Conservation (phyloP, 1,284 basidiomycete species). For the Bjerkandera adusta region DNA sequence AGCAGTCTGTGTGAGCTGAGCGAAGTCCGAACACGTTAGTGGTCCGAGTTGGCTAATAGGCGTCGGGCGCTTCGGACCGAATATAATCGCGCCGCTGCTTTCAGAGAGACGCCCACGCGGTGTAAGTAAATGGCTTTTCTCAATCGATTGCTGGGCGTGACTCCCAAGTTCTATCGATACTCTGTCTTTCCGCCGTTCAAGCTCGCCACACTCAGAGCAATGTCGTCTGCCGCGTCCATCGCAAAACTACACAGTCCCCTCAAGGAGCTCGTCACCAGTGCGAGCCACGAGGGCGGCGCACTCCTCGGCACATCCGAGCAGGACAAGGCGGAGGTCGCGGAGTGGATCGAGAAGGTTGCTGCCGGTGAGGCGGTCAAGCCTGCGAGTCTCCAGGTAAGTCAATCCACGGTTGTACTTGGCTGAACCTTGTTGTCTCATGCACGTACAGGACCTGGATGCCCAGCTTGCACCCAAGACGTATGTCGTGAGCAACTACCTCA, state of each 20-base stretch:
- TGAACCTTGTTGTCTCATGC: slow-evolving; percentile 10
- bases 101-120: too few species aligned
- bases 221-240: slow-evolving; percentile 58
- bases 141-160: slow-evolving; percentile 13
- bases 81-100: too few species aligned
- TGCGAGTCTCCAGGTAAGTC: slow-evolving; percentile 47
- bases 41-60: too few species aligned
- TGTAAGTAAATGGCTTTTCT: slow-evolving; percentile 18
- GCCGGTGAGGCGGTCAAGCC: slow-evolving; percentile 48
- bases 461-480: slow-evolving; percentile 78
- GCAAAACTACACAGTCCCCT: slow-evolving; percentile 50
- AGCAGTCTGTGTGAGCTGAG: too few species aligned
- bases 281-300: slow-evolving; percentile 38
- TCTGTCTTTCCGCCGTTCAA: slow-evolving; percentile 3
- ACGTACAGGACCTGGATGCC: slow-evolving; percentile 66
- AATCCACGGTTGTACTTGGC: too few species aligned
- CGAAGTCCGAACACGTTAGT: too few species aligned
- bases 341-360: slow-evolving; percentile 69
- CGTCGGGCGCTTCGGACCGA: too few species aligned
- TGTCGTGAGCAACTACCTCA: slow-evolving; percentile 76
- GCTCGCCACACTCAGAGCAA: slow-evolving; percentile 32
- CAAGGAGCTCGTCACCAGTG: slow-evolving; percentile 55
- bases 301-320: slow-evolving; percentile 56
- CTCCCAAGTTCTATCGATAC: slow-evolving; percentile 7
- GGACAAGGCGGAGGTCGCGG: slow-evolving; percentile 59